Percentiles rank a stretch among this genome's conserved stretches.
Conservation (phyloP, 176 grass and related monocot species). For the Eleusine coracana region DNA sequence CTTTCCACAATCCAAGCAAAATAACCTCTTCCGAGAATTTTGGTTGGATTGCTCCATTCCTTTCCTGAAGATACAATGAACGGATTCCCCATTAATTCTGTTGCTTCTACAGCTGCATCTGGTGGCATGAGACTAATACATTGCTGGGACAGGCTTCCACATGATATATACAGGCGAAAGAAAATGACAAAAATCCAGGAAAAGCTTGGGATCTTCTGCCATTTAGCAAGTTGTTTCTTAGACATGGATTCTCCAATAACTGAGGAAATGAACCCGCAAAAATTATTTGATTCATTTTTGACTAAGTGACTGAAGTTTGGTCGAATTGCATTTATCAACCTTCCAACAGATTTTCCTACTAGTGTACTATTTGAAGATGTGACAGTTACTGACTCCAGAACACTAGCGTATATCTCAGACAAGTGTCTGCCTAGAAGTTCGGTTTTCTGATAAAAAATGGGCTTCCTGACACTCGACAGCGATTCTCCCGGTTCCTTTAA, state of each 20-base stretch:
- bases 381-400: slow-evolving; percentile 74
- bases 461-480: slow-evolving; percentile 30
- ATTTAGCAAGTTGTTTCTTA: slow-evolving; percentile 50
- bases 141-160: slow-evolving; percentile 76
- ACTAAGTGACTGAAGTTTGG: slow-evolving; percentile 71
- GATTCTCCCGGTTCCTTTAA: slow-evolving; percentile 26
- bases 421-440: slow-evolving; percentile 82
- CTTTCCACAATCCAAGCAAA: slow-evolving; percentile 79
- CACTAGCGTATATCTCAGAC: slow-evolving; percentile 66
- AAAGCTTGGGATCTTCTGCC: slow-evolving; percentile 45
- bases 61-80: slow-evolving; percentile 70
- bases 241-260: slow-evolving; percentile 40
- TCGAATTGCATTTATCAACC: slow-evolving; percentile 61
- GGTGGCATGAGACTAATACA: slow-evolving; percentile 81
- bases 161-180: slow-evolving; percentile 75
- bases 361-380: slow-evolving; percentile 76
- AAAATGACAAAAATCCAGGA: slow-evolving; percentile 69
- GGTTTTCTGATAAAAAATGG: slow-evolving; percentile 51
- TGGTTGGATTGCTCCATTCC: slow-evolving; percentile 65
- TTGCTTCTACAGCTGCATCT: slow-evolving; percentile 69
- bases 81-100: slow-evolving; percentile 64
- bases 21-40: slow-evolving; percentile 61
- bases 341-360: slow-evolving; percentile 81
- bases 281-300: slow-evolving; percentile 52
- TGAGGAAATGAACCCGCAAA: slow-evolving; percentile 53